These are phyloP conservation scores for Eucalyptus virginea DNA, from an alignment of 345 rosid species.

Conservation along the genomic window DNA sequence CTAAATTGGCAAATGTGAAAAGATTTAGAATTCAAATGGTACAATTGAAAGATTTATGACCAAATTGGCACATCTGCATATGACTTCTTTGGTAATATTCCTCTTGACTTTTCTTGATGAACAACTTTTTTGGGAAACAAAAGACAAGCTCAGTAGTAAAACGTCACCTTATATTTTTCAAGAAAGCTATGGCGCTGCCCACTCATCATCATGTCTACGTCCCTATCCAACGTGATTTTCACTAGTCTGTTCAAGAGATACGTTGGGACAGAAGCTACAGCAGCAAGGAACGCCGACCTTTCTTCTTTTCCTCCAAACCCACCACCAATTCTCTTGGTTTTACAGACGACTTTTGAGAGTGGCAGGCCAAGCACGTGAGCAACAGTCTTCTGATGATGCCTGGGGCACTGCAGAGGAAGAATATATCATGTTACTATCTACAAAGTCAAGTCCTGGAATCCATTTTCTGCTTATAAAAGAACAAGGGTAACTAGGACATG, in stretches of 20 bases:
- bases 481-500: neutral
- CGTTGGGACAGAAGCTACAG: conserved; percentile 79
- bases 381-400: conserved; percentile 68
- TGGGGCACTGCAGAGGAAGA: conserved; percentile 60
- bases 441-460: neutral
- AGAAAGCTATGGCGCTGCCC: conserved; percentile 94
- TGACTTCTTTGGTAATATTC: too few species aligned
- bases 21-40: conserved; percentile 24
- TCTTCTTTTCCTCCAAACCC: conserved; percentile 99
- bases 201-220: conserved; percentile 79
- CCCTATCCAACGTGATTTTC: conserved; percentile 80
- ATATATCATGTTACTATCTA: neutral
- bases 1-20: too few species aligned
- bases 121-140: neutral
- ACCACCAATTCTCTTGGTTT: conserved; percentile 86
- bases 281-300: conserved; percentile 66
- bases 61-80: too few species aligned
- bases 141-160: neutral
- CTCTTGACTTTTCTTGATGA: neutral
- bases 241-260: conserved; percentile 73
- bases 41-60: too few species aligned
- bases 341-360: conserved; percentile 88
- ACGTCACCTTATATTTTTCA: conserved; percentile 78
- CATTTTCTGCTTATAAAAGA: neutral
- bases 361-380: conserved; percentile 87